Percentiles rank a stretch among this genome's conserved stretches.
phyloP scores from a whole-genome alignment of 139 green algal species.

The Coccomyxa sp. region DNA sequence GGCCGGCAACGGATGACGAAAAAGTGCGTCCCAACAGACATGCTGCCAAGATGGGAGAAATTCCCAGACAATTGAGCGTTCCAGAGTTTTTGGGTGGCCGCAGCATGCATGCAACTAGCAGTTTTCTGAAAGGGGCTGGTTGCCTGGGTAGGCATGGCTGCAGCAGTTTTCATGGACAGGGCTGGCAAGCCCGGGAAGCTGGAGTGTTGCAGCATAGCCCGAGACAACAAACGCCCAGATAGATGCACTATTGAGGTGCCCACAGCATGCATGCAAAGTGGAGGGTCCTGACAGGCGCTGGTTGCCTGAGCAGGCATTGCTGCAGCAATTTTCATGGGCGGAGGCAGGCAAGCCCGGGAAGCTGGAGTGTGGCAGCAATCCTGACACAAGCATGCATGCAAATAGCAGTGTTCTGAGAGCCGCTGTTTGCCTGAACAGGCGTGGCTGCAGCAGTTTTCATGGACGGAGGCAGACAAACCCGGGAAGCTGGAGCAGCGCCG shows the following conservation, averaged over 20 bases:
- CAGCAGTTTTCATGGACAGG: constrained; percentile 48
- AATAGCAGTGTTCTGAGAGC: not conserved
- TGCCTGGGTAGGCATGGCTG: constrained; percentile 16
- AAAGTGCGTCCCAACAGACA: not conserved
- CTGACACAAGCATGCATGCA: too few relatives aligned
- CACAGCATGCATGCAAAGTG: too few relatives aligned
- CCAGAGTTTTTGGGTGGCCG: too few relatives aligned
- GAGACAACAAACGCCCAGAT: too few relatives aligned
- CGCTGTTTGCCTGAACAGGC: not conserved
- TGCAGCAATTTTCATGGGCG: not conserved
- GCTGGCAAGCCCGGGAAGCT: not conserved
- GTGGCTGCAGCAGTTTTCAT: constrained; percentile 44
- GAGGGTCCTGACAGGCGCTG: too few relatives aligned
- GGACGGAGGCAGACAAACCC: constrained; percentile 25
- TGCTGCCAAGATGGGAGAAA: not conserved
- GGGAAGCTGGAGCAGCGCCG: not conserved
- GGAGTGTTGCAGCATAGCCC: too few relatives aligned
- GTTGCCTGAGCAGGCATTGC: not conserved
- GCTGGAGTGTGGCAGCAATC: too few relatives aligned
- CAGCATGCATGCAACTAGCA: not conserved
- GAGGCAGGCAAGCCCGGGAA: not conserved
- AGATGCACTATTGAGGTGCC: too few relatives aligned
- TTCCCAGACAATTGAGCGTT: too few relatives aligned
- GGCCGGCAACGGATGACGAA: not conserved
- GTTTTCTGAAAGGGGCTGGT: not conserved